Percentiles rank a stretch among this genome's conserved stretches.
Conservation (phyloP, 2,329 filamentous ascomycete genomes). For the Exophiala xenobiotica region DNA sequence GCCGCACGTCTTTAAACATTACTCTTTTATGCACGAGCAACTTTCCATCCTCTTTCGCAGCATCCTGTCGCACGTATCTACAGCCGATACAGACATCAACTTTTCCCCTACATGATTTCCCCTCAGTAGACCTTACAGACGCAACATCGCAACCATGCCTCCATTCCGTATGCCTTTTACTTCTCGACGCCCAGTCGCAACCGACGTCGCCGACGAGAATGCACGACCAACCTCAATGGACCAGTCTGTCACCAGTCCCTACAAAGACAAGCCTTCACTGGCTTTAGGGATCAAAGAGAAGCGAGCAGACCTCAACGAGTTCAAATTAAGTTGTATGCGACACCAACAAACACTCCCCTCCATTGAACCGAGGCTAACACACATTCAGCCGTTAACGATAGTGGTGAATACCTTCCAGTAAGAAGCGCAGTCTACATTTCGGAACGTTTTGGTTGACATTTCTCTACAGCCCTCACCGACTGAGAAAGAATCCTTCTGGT, state of each 20-base stretch:
- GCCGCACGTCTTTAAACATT: background rate
- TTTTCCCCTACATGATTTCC: constrained; percentile 6
- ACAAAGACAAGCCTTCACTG: constrained; percentile 56
- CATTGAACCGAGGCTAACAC: constrained; percentile 32
- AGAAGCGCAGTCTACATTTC: constrained; percentile 34
- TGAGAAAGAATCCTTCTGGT: constrained; percentile 80
- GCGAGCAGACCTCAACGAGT: constrained; percentile 67
- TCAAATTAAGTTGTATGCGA: constrained; percentile 73
- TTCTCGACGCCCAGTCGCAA: constrained; percentile 49
- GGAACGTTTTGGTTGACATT: background rate
- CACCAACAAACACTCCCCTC: background rate
- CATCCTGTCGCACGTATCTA: constrained; percentile 4
- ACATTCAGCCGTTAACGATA: constrained; percentile 83
- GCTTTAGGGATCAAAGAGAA: constrained; percentile 62
- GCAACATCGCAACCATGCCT: constrained; percentile 53
- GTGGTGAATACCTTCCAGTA: constrained; percentile 91
- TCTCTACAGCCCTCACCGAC: constrained; percentile 74
- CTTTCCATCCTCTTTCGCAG: background rate
- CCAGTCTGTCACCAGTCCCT: constrained; percentile 35
- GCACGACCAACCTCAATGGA: constrained; percentile 46
- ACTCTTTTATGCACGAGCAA: background rate
- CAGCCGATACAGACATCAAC: constrained; percentile 4
- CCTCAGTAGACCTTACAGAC: constrained; percentile 5
- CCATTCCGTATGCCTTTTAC: constrained; percentile 71
- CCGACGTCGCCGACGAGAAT: constrained; percentile 55